Evolutionary conservation across 2,329 filamentous ascomycete genomes (phyloP).

Genomic region (Colletotrichum zoysiae): DNA sequence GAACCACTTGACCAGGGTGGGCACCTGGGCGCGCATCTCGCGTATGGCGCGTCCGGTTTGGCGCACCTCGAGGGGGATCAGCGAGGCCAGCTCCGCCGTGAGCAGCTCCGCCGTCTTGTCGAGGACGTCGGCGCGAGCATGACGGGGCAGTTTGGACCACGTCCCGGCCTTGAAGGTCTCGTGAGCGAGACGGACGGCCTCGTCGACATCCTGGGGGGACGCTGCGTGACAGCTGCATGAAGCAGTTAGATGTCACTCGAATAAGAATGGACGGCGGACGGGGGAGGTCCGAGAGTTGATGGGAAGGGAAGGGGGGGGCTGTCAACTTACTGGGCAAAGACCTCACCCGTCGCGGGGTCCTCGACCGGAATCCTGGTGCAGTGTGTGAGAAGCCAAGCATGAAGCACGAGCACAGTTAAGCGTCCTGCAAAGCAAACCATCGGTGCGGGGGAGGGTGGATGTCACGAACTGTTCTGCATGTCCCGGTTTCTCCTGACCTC

Average conservation of each 20-base stretch:
- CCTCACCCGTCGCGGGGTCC: slow-evolving; percentile 65
- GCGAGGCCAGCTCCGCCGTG: slow-evolving; percentile 61
- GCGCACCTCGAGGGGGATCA: slow-evolving; percentile 73
- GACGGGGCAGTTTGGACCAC: slow-evolving; percentile 69
- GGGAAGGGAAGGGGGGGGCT: neutral
- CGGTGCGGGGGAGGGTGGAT: slow-evolving; percentile 10
- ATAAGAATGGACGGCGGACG: slow-evolving; percentile 4
- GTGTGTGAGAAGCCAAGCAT: slow-evolving; percentile 39
- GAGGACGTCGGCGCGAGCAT: slow-evolving; percentile 71
- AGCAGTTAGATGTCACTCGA: slow-evolving; percentile 16
- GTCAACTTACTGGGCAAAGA: slow-evolving; percentile 61
- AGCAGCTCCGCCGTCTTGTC: slow-evolving; percentile 70
- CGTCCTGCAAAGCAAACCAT: slow-evolving; percentile 7
- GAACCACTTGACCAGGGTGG: slow-evolving; percentile 76
- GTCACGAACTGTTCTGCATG: slow-evolving; percentile 60
- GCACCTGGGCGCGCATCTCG: slow-evolving; percentile 78
- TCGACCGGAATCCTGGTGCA: slow-evolving; percentile 62
- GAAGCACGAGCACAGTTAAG: slow-evolving; percentile 39
- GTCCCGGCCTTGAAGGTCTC: slow-evolving; percentile 61
- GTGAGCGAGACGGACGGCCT: slow-evolving; percentile 57
- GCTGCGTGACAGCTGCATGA: slow-evolving; percentile 60
- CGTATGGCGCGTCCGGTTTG: slow-evolving; percentile 77
- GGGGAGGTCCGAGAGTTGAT: neutral
- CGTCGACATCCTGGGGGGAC: slow-evolving; percentile 58
- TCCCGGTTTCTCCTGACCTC: slow-evolving; percentile 49